Percentiles rank a stretch among this genome's conserved stretches.
These are phyloP conservation scores for Grosmannia serpens DNA, from an alignment of 2,329 filamentous ascomycete genomes.

Conservation along the genomic window DNA sequence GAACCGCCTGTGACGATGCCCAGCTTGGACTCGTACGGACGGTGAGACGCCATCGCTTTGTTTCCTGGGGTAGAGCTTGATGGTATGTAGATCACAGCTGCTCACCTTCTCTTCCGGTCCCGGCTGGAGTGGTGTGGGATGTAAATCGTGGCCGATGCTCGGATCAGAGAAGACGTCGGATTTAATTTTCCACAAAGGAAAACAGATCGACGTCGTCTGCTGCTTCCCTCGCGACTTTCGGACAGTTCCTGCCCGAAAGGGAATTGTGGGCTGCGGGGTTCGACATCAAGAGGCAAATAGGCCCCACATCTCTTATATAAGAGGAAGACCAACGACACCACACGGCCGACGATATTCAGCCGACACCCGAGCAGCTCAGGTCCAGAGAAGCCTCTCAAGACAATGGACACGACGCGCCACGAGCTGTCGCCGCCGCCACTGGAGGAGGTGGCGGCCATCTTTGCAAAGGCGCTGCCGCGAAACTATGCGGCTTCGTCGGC, in stretches of 20 bases:
- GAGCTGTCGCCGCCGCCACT: neutral
- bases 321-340: neutral
- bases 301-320: neutral
- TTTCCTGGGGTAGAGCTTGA: neutral
- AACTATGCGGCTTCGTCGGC: neutral
- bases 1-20: constrained; percentile 40
- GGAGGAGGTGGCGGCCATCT: neutral
- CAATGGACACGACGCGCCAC: neutral
- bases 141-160: too few species aligned
- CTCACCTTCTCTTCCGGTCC: too few species aligned
- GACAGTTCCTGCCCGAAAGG: neutral
- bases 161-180: too few species aligned
- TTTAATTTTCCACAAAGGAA: neutral
- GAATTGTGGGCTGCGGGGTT: neutral
- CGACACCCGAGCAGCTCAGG: too few species aligned
- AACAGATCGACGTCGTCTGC: neutral
- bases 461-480: neutral
- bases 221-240: neutral
- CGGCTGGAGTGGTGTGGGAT: too few species aligned
- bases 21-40: neutral
- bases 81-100: neutral
- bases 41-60: neutral
- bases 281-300: neutral
- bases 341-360: too few species aligned
- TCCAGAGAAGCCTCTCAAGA: too few species aligned